A percentile compares a stretch with the other conserved stretches of the same genome.
Evolutionary conservation across 1,284 basidiomycete genomes (phyloP).

Genomic region (Testicularia cyperi): DNA sequence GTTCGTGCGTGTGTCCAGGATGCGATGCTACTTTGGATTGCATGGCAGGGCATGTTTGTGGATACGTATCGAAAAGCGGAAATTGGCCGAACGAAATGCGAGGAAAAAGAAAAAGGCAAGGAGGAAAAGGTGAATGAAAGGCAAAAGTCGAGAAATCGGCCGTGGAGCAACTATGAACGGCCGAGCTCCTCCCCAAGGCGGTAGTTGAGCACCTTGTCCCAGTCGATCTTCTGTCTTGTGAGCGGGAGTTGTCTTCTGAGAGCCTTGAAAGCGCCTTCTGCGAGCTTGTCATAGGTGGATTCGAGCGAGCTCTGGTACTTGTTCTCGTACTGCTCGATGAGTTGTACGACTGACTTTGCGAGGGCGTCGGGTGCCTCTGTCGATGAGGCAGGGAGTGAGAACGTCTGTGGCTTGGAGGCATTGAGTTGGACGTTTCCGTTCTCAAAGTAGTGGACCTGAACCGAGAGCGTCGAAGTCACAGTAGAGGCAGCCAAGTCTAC

Average conservation of each 20-base stretch:
- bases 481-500: conserved; percentile 15
- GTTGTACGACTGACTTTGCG: conserved; percentile 25
- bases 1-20: too few species aligned
- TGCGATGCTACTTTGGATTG: too few species aligned
- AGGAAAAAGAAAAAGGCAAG: too few species aligned
- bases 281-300: conserved; percentile 35
- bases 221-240: conserved; percentile 58
- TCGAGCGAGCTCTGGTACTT: conserved; percentile 44
- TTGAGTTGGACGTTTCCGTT: conserved; percentile 59
- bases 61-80: too few species aligned
- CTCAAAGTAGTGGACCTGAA: conserved; percentile 59
- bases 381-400: conserved; percentile 13
- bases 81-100: too few species aligned
- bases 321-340: conserved; percentile 46
- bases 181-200: conserved; percentile 44
- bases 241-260: conserved; percentile 53
- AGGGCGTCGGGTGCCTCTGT: too few species aligned
- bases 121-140: too few species aligned
- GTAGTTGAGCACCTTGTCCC: conserved; percentile 57
- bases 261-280: conserved; percentile 52
- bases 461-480: conserved; percentile 12
- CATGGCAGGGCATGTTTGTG: too few species aligned
- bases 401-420: conserved; percentile 13
- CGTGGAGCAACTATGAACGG: conserved; percentile 1
- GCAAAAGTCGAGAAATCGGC: too few species aligned